Conservation (phyloP, 805 yeast species). For the Candida mattraensis region DNA sequence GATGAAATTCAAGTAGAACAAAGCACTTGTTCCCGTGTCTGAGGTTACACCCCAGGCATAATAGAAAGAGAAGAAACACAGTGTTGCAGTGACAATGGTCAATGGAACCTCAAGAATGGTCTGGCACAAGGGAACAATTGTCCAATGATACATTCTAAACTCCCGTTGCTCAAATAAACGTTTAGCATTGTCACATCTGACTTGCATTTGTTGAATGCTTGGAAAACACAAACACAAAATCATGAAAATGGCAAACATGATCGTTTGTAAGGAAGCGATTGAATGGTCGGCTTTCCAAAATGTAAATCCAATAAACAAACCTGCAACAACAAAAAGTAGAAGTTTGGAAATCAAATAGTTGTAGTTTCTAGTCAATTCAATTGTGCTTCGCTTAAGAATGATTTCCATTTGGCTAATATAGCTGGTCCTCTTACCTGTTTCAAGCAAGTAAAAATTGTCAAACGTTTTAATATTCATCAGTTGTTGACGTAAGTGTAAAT, state of each 20-base stretch:
- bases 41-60: conserved; percentile 48
- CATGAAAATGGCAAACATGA: conserved; percentile 51
- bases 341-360: conserved; percentile 59
- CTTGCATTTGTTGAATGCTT: conserved; percentile 64
- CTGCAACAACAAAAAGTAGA: conserved; percentile 41
- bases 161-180: too few relatives aligned
- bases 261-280: conserved; percentile 56
- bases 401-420: too few relatives aligned
- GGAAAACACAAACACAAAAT: conserved; percentile 62
- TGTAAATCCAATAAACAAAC: conserved; percentile 53
- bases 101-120: too few relatives aligned
- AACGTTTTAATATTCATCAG: conserved; percentile 17
- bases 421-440: too few relatives aligned
- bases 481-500: conserved; percentile 17
- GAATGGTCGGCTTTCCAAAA: conserved; percentile 58
- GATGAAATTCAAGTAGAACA: conserved; percentile 34
- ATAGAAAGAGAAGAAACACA: conserved; percentile 47
- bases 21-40: conserved; percentile 50
- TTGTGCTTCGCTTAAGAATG: too few relatives aligned
- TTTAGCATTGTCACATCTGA: conserved; percentile 47
- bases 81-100: conserved; percentile 45
- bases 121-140: too few relatives aligned
- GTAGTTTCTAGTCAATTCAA: too few relatives aligned
- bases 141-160: too few relatives aligned
- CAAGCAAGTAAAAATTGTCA: conserved; percentile 58